Evolutionary conservation across 768 basidiomycete genomes (phyloP).

Genomic region (Clitopilus hobsonii): DNA sequence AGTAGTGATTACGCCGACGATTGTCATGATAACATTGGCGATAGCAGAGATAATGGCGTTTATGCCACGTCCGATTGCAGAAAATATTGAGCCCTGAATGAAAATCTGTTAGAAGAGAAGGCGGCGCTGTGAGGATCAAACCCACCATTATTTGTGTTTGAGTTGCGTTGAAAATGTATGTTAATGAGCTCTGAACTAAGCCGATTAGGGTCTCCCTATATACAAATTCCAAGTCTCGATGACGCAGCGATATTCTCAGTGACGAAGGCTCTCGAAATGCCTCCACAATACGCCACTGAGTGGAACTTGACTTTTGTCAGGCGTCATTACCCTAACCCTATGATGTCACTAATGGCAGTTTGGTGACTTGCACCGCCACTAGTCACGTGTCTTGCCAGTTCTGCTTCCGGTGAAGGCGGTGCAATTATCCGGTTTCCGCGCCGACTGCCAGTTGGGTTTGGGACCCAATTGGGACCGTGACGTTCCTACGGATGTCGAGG

Average conservation of each 20-base stretch:
- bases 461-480: too few relatives aligned
- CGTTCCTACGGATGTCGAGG: too few relatives aligned
- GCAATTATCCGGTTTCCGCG: too few relatives aligned
- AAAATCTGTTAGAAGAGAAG: neutral
- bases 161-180: neutral
- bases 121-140: neutral
- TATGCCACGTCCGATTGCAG: constrained; percentile 59
- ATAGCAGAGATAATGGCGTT: constrained; percentile 58
- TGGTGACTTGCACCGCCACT: neutral
- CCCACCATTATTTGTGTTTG: neutral
- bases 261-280: neutral
- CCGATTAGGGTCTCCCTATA: neutral
- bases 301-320: neutral
- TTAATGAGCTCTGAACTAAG: too few relatives aligned
- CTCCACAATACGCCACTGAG: neutral
- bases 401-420: neutral
- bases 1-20: constrained; percentile 53
- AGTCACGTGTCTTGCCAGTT: neutral
- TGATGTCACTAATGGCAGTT: neutral
- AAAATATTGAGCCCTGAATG: constrained; percentile 55
- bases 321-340: neutral
- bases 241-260: neutral
- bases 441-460: too few relatives aligned
- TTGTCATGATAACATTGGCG: constrained; percentile 53
- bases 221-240: neutral